phyloP scores from a whole-genome alignment of 305 asterid genomes.

The Fraxinus sp. region DNA sequence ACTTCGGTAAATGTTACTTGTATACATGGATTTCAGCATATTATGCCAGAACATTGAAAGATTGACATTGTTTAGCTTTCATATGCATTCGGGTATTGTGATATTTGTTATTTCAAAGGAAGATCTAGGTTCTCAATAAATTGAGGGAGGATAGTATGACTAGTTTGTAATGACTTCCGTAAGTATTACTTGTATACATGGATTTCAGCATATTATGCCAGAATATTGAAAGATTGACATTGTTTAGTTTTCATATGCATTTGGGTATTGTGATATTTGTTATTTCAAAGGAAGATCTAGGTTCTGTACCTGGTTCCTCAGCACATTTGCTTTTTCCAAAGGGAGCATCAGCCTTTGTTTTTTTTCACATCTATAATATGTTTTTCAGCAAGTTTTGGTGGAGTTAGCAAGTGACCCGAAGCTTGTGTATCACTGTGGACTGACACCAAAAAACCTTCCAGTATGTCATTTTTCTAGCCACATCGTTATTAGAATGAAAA shows the following conservation, averaged over 20 bases:
- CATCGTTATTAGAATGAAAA: constrained; percentile 9
- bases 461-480: constrained; percentile 46
- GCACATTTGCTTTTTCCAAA: background rate
- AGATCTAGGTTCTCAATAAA: background rate
- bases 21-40: too few species aligned
- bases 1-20: too few species aligned
- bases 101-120: background rate
- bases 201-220: too few species aligned
- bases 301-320: constrained; percentile 16
- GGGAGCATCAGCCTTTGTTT: constrained; percentile 5
- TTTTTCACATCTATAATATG: constrained; percentile 14
- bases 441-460: constrained; percentile 88
- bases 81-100: background rate
- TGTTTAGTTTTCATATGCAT: background rate
- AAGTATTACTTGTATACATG: too few species aligned
- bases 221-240: too few species aligned
- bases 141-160: background rate
- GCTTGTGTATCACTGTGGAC: constrained; percentile 95
- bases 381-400: constrained; percentile 67
- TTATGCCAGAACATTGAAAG: too few species aligned
- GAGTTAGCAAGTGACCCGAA: constrained; percentile 82
- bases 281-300: constrained; percentile 2
- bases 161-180: too few species aligned
- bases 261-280: background rate
- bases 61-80: too few species aligned